These are phyloP conservation scores for Microsporum audouinii DNA, from an alignment of 2,329 filamentous ascomycete genomes.

Conservation along the genomic window DNA sequence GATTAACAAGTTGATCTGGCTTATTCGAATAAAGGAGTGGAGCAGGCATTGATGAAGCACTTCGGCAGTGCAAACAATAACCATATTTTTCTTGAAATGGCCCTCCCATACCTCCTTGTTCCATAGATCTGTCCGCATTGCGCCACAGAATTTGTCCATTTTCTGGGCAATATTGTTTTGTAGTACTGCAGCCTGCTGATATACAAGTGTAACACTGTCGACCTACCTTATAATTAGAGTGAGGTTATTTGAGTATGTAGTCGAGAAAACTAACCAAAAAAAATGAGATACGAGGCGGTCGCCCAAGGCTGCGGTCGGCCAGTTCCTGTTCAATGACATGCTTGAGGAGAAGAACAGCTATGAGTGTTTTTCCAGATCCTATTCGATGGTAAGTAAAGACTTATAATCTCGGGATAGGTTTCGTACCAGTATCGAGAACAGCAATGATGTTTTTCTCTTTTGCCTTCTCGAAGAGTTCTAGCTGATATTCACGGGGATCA, in stretches of 20 bases:
- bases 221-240: slow-evolving; percentile 39
- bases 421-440: slow-evolving; percentile 72
- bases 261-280: slow-evolving; percentile 53
- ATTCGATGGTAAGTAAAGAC: not conserved
- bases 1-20: slow-evolving; percentile 75
- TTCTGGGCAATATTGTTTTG: slow-evolving; percentile 67
- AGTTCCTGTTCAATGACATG: slow-evolving; percentile 68
- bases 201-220: slow-evolving; percentile 78
- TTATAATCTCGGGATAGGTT: slow-evolving; percentile 10
- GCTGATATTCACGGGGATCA: slow-evolving; percentile 77
- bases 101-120: slow-evolving; percentile 48
- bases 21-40: slow-evolving; percentile 67
- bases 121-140: slow-evolving; percentile 52
- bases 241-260: not conserved
- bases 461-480: slow-evolving; percentile 80
- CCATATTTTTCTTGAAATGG: slow-evolving; percentile 55
- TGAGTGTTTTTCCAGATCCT: slow-evolving; percentile 93
- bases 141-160: slow-evolving; percentile 63
- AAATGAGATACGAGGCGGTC: slow-evolving; percentile 59
- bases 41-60: slow-evolving; percentile 68
- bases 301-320: slow-evolving; percentile 51
- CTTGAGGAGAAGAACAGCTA: slow-evolving; percentile 73
- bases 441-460: slow-evolving; percentile 80
- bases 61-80: slow-evolving; percentile 85
- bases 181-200: slow-evolving; percentile 77